A percentile compares a stretch with the other conserved stretches of the same genome.
Conservation (phyloP, 257 asterid species). For the Capsicum chinense region DNA sequence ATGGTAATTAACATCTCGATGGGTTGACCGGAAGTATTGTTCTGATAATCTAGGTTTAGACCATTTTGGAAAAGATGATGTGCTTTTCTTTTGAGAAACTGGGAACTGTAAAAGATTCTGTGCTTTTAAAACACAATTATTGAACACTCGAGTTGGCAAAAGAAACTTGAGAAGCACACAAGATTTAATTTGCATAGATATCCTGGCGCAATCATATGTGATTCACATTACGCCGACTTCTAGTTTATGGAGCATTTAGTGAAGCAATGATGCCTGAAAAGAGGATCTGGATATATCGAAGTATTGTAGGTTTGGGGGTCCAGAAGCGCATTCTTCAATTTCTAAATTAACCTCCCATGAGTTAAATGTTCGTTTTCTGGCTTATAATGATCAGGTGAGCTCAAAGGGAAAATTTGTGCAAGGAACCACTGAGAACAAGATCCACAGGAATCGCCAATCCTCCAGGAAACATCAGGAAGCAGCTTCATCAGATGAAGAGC, state of each 20-base stretch:
- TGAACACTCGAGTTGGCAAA: background rate
- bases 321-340: background rate
- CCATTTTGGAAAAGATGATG: background rate
- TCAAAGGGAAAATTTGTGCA: constrained; percentile 55
- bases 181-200: background rate
- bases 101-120: no score
- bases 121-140: background rate
- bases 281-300: constrained; percentile 10
- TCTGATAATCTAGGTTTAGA: background rate
- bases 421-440: constrained; percentile 50
- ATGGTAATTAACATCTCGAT: background rate
- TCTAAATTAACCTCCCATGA: background rate
- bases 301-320: background rate
- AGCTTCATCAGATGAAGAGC: constrained; percentile 71
- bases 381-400: constrained; percentile 48
- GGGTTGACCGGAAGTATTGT: background rate
- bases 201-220: background rate
- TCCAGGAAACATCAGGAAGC: constrained; percentile 60
- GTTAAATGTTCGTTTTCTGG: background rate
- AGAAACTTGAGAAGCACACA: constrained; percentile 5
- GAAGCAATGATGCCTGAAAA: background rate
- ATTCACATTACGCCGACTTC: background rate
- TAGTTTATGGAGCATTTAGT: constrained; percentile 14
- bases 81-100: no score
- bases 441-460: constrained; percentile 47